Evolutionary conservation across 495 filamentous ascomycete genomes (phyloP).

Genomic region (Neurospora pannonica): DNA sequence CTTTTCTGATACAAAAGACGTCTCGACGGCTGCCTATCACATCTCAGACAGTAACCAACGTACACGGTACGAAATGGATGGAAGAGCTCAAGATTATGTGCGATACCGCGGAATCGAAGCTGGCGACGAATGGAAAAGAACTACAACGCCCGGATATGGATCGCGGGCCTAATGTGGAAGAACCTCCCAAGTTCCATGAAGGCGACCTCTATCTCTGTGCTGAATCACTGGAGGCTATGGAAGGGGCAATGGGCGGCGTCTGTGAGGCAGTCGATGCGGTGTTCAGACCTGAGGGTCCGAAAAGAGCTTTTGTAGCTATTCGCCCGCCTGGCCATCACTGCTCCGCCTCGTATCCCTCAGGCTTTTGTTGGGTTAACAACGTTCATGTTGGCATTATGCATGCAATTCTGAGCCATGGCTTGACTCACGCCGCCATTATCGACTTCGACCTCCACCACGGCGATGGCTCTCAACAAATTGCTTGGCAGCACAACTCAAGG

Average conservation of each 20-base stretch:
- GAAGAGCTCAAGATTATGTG: slow-evolving; percentile 81
- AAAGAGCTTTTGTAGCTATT: slow-evolving; percentile 70
- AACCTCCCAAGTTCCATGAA: slow-evolving; percentile 52
- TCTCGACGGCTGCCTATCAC: slow-evolving; percentile 51
- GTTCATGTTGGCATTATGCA: slow-evolving; percentile 94
- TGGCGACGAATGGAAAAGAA: slow-evolving; percentile 67
- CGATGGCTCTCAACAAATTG: slow-evolving; percentile 87
- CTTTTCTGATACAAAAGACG: slow-evolving; percentile 76
- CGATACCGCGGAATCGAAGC: slow-evolving; percentile 59
- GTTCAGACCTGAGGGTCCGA: slow-evolving; percentile 50
- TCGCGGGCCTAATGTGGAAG: slow-evolving; percentile 35
- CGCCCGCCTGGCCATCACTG: slow-evolving; percentile 93
- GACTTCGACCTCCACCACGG: slow-evolving; percentile 97
- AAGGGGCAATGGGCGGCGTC: slow-evolving; percentile 82
- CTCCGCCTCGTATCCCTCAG: slow-evolving; percentile 75
- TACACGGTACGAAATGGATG: slow-evolving; percentile 87
- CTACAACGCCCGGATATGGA: slow-evolving; percentile 50
- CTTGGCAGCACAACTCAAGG: slow-evolving; percentile 75
- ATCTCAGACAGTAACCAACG: slow-evolving; percentile 64
- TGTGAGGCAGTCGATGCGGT: slow-evolving; percentile 86
- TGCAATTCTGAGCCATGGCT: slow-evolving; percentile 65
- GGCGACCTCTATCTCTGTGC: slow-evolving; percentile 84
- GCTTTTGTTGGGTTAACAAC: slow-evolving; percentile 98
- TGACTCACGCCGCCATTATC: slow-evolving; percentile 92
- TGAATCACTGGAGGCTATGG: slow-evolving; percentile 75